These are phyloP conservation scores for Annulohypoxylon bovei DNA, from an alignment of 495 filamentous ascomycete genomes.

Conservation along the genomic window DNA sequence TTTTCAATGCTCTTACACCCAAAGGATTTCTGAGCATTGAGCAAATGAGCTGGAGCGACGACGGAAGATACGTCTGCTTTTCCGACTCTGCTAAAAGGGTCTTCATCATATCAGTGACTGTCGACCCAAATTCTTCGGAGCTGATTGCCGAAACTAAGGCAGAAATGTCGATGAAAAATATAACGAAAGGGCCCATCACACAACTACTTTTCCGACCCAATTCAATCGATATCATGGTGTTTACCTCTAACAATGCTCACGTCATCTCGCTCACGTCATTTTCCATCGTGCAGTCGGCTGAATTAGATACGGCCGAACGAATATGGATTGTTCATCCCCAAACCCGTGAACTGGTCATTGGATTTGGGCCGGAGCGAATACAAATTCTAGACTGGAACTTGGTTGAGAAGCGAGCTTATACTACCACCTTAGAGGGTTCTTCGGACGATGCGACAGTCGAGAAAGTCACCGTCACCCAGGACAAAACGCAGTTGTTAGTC, in stretches of 20 bases:
- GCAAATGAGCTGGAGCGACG: conserved; percentile 41
- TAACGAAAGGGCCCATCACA: conserved; percentile 6
- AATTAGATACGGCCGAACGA: conserved; percentile 7
- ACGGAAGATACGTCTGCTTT: conserved; percentile 39
- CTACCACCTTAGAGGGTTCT: neutral
- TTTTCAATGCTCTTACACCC: conserved; percentile 24
- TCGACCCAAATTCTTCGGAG: neutral
- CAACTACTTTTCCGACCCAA: conserved; percentile 11
- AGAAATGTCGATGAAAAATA: conserved; percentile 1
- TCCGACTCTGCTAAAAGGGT: conserved; percentile 36
- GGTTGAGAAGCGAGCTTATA: neutral
- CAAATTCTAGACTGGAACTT: conserved; percentile 18
- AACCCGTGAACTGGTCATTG: conserved; percentile 36
- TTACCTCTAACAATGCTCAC: neutral
- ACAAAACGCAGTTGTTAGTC: conserved; percentile 12
- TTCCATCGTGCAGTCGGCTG: neutral
- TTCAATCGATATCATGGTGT: neutral
- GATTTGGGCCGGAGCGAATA: conserved; percentile 32
- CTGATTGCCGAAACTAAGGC: neutral
- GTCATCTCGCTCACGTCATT: conserved; percentile 10
- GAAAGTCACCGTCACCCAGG: conserved; percentile 5
- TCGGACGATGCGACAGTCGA: neutral
- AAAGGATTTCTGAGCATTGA: conserved; percentile 38
- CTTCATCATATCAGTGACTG: conserved; percentile 15
- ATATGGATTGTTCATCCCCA: conserved; percentile 43